phyloP scores from a whole-genome alignment of 2,329 filamentous ascomycete species.

The Phoma sp. region DNA sequence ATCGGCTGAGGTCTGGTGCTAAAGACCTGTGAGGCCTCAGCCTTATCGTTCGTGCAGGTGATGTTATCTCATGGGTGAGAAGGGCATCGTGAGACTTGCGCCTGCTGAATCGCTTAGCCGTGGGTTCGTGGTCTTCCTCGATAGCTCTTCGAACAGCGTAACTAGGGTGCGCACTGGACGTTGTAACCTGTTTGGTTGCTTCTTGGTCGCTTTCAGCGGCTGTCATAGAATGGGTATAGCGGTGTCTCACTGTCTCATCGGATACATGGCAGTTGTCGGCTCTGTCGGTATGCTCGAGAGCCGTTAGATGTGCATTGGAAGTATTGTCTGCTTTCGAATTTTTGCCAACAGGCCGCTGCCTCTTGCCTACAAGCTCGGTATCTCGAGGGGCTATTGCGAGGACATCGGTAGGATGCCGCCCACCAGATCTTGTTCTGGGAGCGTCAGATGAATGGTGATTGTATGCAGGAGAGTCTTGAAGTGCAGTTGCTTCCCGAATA shows the following conservation, averaged over 20 bases:
- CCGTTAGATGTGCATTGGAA: slow-evolving; percentile 1
- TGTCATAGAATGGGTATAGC: slow-evolving; percentile 16
- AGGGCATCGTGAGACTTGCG: slow-evolving; percentile 21
- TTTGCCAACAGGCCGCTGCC: not conserved
- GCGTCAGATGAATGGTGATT: not conserved
- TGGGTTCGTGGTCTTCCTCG: slow-evolving; percentile 7
- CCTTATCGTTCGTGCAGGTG: not conserved
- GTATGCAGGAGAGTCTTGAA: not conserved
- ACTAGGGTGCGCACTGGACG: slow-evolving; percentile 23
- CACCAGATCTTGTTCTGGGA: not conserved
- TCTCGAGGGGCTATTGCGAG: slow-evolving; percentile 2
- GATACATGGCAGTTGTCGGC: slow-evolving; percentile 1
- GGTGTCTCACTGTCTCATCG: slow-evolving; percentile 25
- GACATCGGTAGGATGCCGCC: not conserved
- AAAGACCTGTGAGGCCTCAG: not conserved
- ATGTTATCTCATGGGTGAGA: not conserved
- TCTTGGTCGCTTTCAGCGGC: slow-evolving; percentile 29
- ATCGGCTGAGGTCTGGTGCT: not conserved
- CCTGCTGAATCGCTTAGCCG: slow-evolving; percentile 7
- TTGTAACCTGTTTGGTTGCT: slow-evolving; percentile 1
- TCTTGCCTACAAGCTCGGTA: slow-evolving; percentile 10
- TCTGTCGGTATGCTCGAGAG: slow-evolving; percentile 7
- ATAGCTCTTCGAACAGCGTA: slow-evolving; percentile 30
- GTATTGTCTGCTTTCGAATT: not conserved
- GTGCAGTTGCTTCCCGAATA: slow-evolving; percentile 10